These are phyloP conservation scores for Physcomitrellopsis africana DNA, from an alignment of 225 moss, liverwort and hornwort genomes.

Conservation along the genomic window DNA sequence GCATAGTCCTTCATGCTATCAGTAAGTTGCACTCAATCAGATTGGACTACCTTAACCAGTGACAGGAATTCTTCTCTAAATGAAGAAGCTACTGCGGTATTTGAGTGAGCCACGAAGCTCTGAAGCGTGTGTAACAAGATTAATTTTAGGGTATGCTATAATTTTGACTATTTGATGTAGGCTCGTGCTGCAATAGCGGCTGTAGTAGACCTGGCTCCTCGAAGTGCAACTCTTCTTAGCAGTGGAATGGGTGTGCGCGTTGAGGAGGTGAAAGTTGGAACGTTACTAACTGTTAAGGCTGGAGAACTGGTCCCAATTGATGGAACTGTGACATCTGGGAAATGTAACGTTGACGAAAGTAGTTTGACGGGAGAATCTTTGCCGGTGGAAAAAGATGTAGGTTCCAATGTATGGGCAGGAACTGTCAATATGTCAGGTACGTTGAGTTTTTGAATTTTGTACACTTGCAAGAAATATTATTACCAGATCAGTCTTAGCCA, in stretches of 20 bases:
- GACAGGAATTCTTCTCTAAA: neutral
- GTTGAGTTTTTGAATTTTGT: neutral
- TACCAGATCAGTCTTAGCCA: slow-evolving; percentile 1
- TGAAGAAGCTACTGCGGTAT: neutral
- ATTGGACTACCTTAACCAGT: neutral
- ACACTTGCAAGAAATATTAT: no score
- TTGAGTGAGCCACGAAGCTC: slow-evolving; percentile 15
- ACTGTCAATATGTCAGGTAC: slow-evolving; percentile 60
- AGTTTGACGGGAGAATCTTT: slow-evolving; percentile 62
- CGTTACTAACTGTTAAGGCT: slow-evolving; percentile 44
- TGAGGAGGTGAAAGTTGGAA: slow-evolving; percentile 56
- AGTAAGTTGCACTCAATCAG: neutral
- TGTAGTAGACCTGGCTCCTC: slow-evolving; percentile 53
- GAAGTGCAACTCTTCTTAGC: slow-evolving; percentile 48
- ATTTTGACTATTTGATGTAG: slow-evolving; percentile 38
- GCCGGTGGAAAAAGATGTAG: slow-evolving; percentile 54
- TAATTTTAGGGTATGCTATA: neutral
- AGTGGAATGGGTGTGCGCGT: slow-evolving; percentile 49
- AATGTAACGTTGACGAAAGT: slow-evolving; percentile 55
- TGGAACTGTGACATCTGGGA: slow-evolving; percentile 43
- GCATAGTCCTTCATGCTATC: neutral
- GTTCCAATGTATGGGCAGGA: slow-evolving; percentile 55
- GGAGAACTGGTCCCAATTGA: slow-evolving; percentile 63
- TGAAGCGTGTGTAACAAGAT: neutral
- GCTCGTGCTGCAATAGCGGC: slow-evolving; percentile 52